Percentiles rank a stretch among this genome's conserved stretches.
Conservation (phyloP, 805 yeast genomes). For the Ogataea minuta region DNA sequence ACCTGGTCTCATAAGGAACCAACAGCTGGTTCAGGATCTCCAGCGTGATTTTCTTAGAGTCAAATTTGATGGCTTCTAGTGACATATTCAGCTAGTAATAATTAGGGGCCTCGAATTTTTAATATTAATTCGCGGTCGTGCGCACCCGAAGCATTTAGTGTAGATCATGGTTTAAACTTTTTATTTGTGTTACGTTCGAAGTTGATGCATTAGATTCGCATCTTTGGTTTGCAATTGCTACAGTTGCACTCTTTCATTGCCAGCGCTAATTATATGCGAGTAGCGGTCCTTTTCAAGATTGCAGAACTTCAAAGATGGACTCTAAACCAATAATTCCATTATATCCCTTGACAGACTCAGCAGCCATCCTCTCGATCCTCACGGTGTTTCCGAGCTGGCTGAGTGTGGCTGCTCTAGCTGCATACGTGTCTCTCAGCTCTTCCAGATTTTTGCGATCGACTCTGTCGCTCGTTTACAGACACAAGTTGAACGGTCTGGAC, state of each 20-base stretch:
- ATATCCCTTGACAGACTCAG: constrained; percentile 29
- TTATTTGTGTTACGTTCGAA: neutral
- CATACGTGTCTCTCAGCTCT: constrained; percentile 28
- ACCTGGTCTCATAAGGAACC: constrained; percentile 76
- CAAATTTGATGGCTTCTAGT: constrained; percentile 68
- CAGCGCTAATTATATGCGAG: too few species aligned
- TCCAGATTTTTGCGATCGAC: constrained; percentile 28
- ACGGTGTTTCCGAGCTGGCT: constrained; percentile 30
- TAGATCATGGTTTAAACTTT: neutral
- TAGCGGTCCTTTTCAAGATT: constrained; percentile 43
- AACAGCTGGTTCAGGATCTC: constrained; percentile 75
- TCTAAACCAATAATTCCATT: constrained; percentile 22
- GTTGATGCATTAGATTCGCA: constrained; percentile 5
- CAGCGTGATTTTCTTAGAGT: constrained; percentile 44
- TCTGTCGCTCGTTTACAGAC: constrained; percentile 27
- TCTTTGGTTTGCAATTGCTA: constrained; percentile 2
- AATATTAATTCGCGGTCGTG: constrained; percentile 6
- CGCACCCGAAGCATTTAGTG: neutral
- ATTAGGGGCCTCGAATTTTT: neutral
- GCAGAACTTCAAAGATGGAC: constrained; percentile 43
- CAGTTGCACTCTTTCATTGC: constrained; percentile 1
- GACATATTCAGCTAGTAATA: constrained; percentile 28
- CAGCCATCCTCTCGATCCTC: constrained; percentile 29
- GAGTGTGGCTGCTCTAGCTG: constrained; percentile 20
- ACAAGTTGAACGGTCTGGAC: constrained; percentile 24